Conservation (phyloP, 768 basidiomycete genomes). For the Trametes villosa region DNA sequence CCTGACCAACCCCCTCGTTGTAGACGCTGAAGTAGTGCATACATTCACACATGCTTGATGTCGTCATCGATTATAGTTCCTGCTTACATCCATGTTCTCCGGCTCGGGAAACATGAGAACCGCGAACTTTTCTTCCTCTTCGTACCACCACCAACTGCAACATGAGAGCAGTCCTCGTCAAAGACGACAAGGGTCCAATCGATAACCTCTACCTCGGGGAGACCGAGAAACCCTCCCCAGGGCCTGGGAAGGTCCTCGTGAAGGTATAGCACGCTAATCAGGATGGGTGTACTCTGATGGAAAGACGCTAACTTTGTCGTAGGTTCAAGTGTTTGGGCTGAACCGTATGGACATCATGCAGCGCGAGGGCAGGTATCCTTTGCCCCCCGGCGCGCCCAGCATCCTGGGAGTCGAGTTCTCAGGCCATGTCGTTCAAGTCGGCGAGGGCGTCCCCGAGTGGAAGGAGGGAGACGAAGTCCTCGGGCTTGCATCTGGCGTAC, state of each 20-base stretch:
- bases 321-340: slow-evolving; percentile 86
- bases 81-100: too few species aligned
- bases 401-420: slow-evolving; percentile 92
- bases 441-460: slow-evolving; percentile 40
- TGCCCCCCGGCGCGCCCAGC: slow-evolving; percentile 72
- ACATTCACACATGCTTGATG: too few species aligned
- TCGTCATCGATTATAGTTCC: slow-evolving; percentile 5
- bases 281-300: neutral
- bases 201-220: slow-evolving; percentile 84
- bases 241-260: slow-evolving; percentile 70
- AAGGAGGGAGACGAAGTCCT: slow-evolving; percentile 82
- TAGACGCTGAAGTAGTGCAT: too few species aligned
- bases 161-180: slow-evolving; percentile 84
- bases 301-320: neutral
- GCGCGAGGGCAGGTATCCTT: slow-evolving; percentile 72
- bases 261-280: slow-evolving; percentile 52
- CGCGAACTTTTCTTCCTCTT: neutral
- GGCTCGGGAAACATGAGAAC: neutral
- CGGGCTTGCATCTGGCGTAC: slow-evolving; percentile 80
- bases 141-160: slow-evolving; percentile 2
- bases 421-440: slow-evolving; percentile 54
- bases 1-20: too few species aligned
- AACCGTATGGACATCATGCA: slow-evolving; percentile 87
- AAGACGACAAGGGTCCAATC: slow-evolving; percentile 71
- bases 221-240: slow-evolving; percentile 60